Percentiles rank a stretch among this genome's conserved stretches.
phyloP scores from a whole-genome alignment of 306 rosid genomes.

The Neltuma alba region DNA sequence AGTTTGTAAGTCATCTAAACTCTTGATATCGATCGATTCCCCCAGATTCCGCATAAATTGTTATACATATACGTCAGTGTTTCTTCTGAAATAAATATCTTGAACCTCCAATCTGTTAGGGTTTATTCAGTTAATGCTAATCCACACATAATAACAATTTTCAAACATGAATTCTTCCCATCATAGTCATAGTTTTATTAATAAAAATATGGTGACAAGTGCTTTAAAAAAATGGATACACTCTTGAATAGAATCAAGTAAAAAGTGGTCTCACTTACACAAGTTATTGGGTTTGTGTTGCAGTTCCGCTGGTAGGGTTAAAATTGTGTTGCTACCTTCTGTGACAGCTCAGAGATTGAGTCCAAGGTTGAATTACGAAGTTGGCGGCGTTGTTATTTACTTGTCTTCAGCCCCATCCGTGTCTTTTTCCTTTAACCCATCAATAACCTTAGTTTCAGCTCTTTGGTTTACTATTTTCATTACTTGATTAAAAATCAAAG shows the following conservation, averaged over 20 bases:
- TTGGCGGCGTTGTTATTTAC: constrained; percentile 43
- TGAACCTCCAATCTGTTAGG: too few species aligned
- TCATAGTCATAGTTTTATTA: not conserved
- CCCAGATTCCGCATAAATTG: too few species aligned
- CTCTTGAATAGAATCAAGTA: constrained; percentile 3
- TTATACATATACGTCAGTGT: too few species aligned
- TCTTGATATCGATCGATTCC: not conserved
- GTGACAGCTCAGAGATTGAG: constrained; percentile 17
- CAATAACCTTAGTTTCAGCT: constrained; percentile 18
- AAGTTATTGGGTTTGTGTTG: constrained; percentile 43
- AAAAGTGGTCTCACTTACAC: constrained; percentile 20
- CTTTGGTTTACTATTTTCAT: constrained; percentile 42
- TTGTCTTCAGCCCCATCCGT: constrained; percentile 45
- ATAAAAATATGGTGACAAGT: too few species aligned
- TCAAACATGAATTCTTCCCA: not conserved
- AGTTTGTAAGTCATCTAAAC: constrained; percentile 56
- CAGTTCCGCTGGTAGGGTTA: constrained; percentile 68
- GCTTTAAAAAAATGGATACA: too few species aligned
- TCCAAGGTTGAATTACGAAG: constrained; percentile 30
- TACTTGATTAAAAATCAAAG: not conserved
- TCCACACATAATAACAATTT: not conserved
- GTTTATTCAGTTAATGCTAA: too few species aligned
- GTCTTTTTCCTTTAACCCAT: not conserved
- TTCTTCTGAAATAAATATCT: not conserved
- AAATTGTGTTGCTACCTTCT: not conserved